Percentiles rank a stretch among this genome's conserved stretches.
phyloP scores from a whole-genome alignment of 257 asterid genomes.

The Catharanthus roseus region DNA sequence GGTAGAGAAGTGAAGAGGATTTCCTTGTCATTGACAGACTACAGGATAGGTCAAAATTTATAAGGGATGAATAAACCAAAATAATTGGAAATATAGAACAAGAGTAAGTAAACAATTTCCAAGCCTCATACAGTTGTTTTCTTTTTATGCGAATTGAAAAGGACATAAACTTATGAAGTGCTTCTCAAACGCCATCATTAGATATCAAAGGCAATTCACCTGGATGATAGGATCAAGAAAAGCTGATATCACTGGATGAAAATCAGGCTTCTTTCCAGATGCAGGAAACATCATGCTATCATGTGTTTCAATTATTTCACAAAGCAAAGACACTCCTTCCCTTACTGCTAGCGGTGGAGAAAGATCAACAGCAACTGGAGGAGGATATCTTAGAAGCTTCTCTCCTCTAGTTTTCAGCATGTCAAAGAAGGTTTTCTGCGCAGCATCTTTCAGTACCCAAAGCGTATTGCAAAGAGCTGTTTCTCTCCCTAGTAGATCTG shows the following conservation, averaged over 20 bases:
- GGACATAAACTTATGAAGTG: neutral
- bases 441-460: slow-evolving; percentile 90
- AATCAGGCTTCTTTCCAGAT: slow-evolving; percentile 69
- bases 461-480: slow-evolving; percentile 89
- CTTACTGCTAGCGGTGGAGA: slow-evolving; percentile 88
- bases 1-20: neutral
- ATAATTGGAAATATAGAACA: neutral
- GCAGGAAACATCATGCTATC: slow-evolving; percentile 80
- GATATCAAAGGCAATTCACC: slow-evolving; percentile 35
- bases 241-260: slow-evolving; percentile 90
- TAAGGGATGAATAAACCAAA: neutral
- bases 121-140: neutral
- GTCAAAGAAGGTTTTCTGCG: slow-evolving; percentile 84
- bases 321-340: slow-evolving; percentile 85
- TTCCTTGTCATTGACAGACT: neutral
- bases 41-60: neutral
- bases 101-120: neutral
- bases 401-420: slow-evolving; percentile 88
- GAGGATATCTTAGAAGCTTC: slow-evolving; percentile 94
- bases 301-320: slow-evolving; percentile 82
- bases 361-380: slow-evolving; percentile 82
- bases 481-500: slow-evolving; percentile 88
- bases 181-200: neutral
- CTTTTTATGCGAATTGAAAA: neutral
- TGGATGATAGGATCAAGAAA: slow-evolving; percentile 91